phyloP scores from a whole-genome alignment of 106 monocot genomes.

The Dioscorea alata region DNA sequence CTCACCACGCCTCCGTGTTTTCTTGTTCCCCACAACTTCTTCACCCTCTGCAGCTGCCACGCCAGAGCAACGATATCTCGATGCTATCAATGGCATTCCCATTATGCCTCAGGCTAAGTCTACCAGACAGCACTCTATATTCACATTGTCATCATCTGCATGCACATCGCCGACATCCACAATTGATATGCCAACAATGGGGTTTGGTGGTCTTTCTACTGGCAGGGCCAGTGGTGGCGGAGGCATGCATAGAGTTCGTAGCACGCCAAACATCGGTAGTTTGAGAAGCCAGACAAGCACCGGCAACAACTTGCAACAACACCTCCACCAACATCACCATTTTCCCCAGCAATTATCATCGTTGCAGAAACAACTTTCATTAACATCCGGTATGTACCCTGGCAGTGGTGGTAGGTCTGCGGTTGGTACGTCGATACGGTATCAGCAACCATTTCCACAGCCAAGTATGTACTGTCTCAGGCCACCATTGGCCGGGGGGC shows the following conservation, averaged over 20 bases:
- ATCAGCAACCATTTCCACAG: too few relatives aligned
- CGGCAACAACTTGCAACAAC: neutral
- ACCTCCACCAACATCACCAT: slow-evolving; percentile 1
- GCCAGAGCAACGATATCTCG: slow-evolving; percentile 12
- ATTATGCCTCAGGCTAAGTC: too few relatives aligned
- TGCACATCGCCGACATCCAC: neutral
- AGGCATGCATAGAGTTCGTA: slow-evolving; percentile 6
- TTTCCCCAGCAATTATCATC: neutral
- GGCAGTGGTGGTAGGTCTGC: too few relatives aligned
- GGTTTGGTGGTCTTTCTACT: neutral
- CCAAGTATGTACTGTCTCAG: too few relatives aligned
- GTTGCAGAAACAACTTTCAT: neutral
- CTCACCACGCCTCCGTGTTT: slow-evolving; percentile 23
- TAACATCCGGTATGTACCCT: neutral
- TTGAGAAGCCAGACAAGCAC: neutral
- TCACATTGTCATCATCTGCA: neutral
- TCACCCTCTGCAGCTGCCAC: neutral
- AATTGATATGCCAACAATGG: neutral
- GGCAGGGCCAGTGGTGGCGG: neutral
- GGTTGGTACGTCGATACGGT: too few relatives aligned
- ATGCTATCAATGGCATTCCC: slow-evolving; percentile 11
- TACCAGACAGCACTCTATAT: neutral
- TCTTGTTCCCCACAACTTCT: slow-evolving; percentile 16
- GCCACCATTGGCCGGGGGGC: too few relatives aligned
- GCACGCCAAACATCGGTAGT: slow-evolving; percentile 7